phyloP scores from a whole-genome alignment of 306 rosid genomes.

The Lathyrus sativus region DNA sequence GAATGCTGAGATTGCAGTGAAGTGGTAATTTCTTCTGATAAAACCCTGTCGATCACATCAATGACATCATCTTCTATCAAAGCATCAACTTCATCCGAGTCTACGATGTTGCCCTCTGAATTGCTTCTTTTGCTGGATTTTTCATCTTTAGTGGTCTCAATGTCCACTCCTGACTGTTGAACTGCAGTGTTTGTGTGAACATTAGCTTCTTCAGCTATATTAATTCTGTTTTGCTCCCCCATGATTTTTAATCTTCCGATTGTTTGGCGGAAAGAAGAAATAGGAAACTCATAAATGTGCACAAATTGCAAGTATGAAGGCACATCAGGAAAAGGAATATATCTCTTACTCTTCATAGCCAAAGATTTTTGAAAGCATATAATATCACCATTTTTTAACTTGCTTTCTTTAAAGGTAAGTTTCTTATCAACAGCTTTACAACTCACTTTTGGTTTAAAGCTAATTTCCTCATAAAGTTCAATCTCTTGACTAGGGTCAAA shows the following conservation, averaged over 20 bases:
- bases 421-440: neutral
- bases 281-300: no score
- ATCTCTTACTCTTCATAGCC: neutral
- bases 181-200: neutral
- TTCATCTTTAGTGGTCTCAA: neutral
- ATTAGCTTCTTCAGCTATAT: neutral
- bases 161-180: neutral
- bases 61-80: neutral
- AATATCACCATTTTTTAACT: neutral
- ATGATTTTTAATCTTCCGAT: neutral
- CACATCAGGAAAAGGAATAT: neutral
- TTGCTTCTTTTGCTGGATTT: neutral
- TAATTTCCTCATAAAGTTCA: neutral
- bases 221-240: neutral
- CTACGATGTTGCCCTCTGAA: neutral
- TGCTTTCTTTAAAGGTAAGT: neutral
- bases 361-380: neutral
- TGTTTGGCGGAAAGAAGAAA: no score
- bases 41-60: neutral
- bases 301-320: neutral
- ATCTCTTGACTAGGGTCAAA: neutral
- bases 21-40: neutral
- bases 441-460: neutral
- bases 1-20: neutral
- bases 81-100: neutral